phyloP scores from a whole-genome alignment of 169 alveolate genomes.

The Amoebophrya sp. region DNA sequence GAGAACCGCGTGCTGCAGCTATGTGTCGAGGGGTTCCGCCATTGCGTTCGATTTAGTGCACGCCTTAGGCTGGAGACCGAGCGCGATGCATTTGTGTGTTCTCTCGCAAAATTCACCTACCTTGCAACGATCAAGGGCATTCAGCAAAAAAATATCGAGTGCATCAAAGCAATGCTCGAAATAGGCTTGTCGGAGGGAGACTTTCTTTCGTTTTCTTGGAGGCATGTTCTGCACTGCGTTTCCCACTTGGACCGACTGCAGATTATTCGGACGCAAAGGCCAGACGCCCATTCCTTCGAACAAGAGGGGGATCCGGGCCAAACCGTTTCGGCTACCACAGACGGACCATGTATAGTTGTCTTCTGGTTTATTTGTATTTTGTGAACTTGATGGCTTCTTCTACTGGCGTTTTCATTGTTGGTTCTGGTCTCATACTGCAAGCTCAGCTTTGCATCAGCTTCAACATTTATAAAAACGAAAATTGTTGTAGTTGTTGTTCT shows the following conservation, averaged over 20 bases:
- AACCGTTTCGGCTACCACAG: too few relatives aligned
- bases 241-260: slow-evolving; percentile 46
- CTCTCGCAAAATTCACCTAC: slow-evolving; percentile 65
- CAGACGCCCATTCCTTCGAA: neutral
- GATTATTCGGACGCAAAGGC: slow-evolving; percentile 32
- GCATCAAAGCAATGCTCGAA: slow-evolving; percentile 65
- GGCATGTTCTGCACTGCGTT: slow-evolving; percentile 42
- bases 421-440: too few relatives aligned
- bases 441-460: too few relatives aligned
- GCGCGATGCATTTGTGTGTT: slow-evolving; percentile 71
- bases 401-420: too few relatives aligned
- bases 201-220: slow-evolving; percentile 42
- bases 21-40: slow-evolving; percentile 44
- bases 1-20: slow-evolving; percentile 32
- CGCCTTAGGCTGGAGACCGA: slow-evolving; percentile 61
- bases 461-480: too few relatives aligned
- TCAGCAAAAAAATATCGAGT: slow-evolving; percentile 67
- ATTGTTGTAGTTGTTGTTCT: too few relatives aligned
- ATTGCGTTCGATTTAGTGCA: slow-evolving; percentile 64
- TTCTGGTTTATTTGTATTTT: too few relatives aligned
- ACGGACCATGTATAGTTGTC: too few relatives aligned
- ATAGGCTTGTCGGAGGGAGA: slow-evolving; percentile 66
- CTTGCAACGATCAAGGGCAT: slow-evolving; percentile 56
- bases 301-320: too few relatives aligned
- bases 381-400: too few relatives aligned